Evolutionary conservation across 1,284 basidiomycete species (phyloP), one percentile per base, ranked within the genome.

Genomic region (Pascua guehoae): DNA sequence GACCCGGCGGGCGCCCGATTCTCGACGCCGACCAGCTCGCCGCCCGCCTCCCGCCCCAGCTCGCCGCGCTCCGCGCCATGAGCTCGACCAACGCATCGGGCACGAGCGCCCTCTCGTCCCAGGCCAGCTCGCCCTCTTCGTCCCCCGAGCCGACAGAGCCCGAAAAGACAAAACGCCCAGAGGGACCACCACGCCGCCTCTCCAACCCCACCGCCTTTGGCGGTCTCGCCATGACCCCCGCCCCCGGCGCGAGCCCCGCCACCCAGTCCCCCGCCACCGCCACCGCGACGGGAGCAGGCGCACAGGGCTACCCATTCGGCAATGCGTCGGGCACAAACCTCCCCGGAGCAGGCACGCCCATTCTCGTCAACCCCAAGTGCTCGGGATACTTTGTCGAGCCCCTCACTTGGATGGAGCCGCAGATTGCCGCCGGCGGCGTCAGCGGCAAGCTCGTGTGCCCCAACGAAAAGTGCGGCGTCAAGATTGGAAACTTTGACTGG

Each of bases 381-480:
- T 94, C 91, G 2, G 91, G 91, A 8, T 98, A 98, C 78, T 98
- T 97, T 74, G 85, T 97, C 49, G 95, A 98, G 74, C 93, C 94
- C 85, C 87, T 96, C 83, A 88, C 87, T 66, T 98, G 95, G 95
- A 98, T 98, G 95, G 85, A 90, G 55, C 81, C 85, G 3, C 83
- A 86, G 64, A 80, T 97, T 9, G 81, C 84, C 43, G 76, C 79
- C 12, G 94, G 92, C 0, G 81, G 86, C 47, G 78, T 95, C 18
- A 83, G 85, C 0, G 95, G 95, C 5, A 94, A 93, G 80, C 88
- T 98, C 57, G 66, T 85, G 1, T 98, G 95, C 70, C 95, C 95
- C 1, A 94, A 92, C 71, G 82, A 85, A 65, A 91, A 89, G 71
- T 98, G 95, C 67, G 83, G 83, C 0, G 85, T 84, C 16, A 98